These are phyloP conservation scores for Botrytis byssoidea DNA, from an alignment of 2,329 filamentous ascomycete genomes.

Conservation along the genomic window DNA sequence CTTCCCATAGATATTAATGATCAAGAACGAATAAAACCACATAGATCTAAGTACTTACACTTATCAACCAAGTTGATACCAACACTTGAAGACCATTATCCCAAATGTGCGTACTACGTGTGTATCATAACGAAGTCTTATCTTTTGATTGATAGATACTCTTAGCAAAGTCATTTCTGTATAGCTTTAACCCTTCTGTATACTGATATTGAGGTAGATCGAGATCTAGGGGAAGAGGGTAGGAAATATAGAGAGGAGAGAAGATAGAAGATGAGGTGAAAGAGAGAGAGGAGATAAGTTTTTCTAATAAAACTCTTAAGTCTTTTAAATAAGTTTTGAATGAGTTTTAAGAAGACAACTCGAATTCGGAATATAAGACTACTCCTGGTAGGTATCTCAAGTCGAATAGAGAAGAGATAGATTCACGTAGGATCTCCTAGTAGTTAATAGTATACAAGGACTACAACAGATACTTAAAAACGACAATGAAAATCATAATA, in stretches of 20 bases:
- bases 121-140: neutral
- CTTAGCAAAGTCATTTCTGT: neutral
- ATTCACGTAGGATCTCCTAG: neutral
- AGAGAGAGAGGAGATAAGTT: too few species aligned
- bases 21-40: too few species aligned
- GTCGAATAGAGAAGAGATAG: neutral
- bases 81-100: too few species aligned
- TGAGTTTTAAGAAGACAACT: neutral
- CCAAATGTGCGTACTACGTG: neutral
- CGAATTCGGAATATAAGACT: too few species aligned
- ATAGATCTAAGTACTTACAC: too few species aligned
- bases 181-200: neutral
- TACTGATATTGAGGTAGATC: neutral
- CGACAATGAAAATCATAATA: neutral
- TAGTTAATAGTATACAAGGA: neutral
- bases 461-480: accelerated
- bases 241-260: neutral
- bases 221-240: neutral
- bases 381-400: accelerated
- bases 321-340: too few species aligned
- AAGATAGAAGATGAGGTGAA: neutral
- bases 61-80: too few species aligned
- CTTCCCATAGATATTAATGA: too few species aligned
- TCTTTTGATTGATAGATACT: neutral
- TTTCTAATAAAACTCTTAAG: too few species aligned